phyloP scores from a whole-genome alignment of 2,329 filamentous ascomycete genomes.

The Fusarium albidum region DNA sequence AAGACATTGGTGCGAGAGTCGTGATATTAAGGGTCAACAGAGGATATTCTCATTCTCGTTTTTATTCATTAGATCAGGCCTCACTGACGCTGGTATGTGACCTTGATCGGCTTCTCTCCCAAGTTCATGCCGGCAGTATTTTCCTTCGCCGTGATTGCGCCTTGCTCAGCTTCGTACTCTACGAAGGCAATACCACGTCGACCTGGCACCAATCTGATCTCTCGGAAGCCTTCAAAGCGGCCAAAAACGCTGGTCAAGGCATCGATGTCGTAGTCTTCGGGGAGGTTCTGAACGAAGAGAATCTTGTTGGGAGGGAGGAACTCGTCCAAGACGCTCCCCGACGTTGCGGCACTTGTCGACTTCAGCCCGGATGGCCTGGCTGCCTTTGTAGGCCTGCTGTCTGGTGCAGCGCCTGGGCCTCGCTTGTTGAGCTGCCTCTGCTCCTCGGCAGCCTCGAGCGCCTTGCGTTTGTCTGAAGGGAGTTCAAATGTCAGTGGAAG shows the following conservation, averaged over 20 bases:
- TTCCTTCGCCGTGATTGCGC: constrained; percentile 93
- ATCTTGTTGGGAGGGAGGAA: constrained; percentile 98
- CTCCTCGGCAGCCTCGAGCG: constrained; percentile 79
- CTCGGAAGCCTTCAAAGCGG: constrained; percentile 91
- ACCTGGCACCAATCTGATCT: constrained; percentile 88
- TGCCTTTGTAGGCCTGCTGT: constrained; percentile 71
- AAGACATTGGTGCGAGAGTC: background rate
- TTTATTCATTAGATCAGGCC: background rate
- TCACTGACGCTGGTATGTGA: constrained; percentile 93
- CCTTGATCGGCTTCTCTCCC: constrained; percentile 82
- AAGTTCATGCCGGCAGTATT: constrained; percentile 86
- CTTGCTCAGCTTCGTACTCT: constrained; percentile 90
- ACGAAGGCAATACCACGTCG: constrained; percentile 92
- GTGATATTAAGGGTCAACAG: background rate
- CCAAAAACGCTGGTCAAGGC: constrained; percentile 82
- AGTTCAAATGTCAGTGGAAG: background rate
- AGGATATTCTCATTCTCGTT: too few relatives aligned
- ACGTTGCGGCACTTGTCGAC: constrained; percentile 71
- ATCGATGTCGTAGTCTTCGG: constrained; percentile 85
- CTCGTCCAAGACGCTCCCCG: constrained; percentile 90
- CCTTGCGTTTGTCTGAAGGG: constrained; percentile 74
- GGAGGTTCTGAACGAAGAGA: constrained; percentile 91
- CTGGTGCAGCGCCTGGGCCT: constrained; percentile 54
- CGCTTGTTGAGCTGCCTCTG: constrained; percentile 82
- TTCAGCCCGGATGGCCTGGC: constrained; percentile 72